These are phyloP conservation scores for Hemerocallis citrina DNA, from an alignment of 106 monocot species.

Conservation along the genomic window DNA sequence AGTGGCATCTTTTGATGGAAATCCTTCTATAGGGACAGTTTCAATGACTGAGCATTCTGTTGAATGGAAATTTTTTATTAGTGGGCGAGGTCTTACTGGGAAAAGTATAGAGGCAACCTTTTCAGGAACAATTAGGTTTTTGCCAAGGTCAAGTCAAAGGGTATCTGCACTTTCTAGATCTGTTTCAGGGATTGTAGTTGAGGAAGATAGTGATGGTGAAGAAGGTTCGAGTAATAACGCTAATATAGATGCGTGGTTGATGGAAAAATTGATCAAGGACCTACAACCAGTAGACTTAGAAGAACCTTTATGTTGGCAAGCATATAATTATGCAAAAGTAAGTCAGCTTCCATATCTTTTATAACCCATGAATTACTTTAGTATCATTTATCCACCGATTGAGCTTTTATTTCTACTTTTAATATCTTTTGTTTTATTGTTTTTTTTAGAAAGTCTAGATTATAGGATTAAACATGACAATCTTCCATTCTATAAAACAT, in stretches of 20 bases:
- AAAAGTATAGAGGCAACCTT: slow-evolving; percentile 90
- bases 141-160: slow-evolving; percentile 35
- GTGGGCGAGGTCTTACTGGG: slow-evolving; percentile 72
- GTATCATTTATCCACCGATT: not conserved
- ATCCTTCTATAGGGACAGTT: slow-evolving; percentile 75
- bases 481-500: no score
- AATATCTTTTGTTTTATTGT: not conserved
- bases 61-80: slow-evolving; percentile 89
- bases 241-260: slow-evolving; percentile 67
- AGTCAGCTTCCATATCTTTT: slow-evolving; percentile 6
- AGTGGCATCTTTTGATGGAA: slow-evolving; percentile 81
- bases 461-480: no score
- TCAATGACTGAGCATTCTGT: slow-evolving; percentile 70
- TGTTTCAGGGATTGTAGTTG: slow-evolving; percentile 24
- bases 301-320: slow-evolving; percentile 97
- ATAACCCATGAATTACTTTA: not conserved
- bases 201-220: slow-evolving; percentile 80
- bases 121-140: slow-evolving; percentile 79
- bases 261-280: slow-evolving; percentile 81
- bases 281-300: slow-evolving; percentile 68
- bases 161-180: slow-evolving; percentile 26
- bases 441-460: no score
- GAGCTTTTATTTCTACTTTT: not conserved
- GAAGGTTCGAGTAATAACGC: slow-evolving; percentile 39
- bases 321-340: slow-evolving; percentile 96